Evolutionary conservation across 352 stramenopile genomes (phyloP).

Genomic region (Globisporangium radiosum): DNA sequence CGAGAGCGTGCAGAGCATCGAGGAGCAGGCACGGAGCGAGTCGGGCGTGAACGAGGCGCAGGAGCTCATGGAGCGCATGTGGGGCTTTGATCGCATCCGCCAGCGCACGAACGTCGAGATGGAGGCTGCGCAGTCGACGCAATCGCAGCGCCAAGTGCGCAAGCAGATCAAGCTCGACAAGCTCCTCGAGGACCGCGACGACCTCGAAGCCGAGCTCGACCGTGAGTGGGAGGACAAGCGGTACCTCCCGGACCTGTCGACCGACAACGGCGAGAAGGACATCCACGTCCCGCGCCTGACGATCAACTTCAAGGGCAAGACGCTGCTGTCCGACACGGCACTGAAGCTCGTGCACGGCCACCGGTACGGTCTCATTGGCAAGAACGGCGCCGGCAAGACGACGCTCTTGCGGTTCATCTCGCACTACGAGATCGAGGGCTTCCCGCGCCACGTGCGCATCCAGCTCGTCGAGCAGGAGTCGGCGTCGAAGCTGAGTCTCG

Average conservation of each 20-base stretch:
- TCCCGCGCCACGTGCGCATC: constrained; percentile 93
- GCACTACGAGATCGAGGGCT: constrained; percentile 94
- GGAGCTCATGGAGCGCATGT: constrained; percentile 76
- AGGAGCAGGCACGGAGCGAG: constrained; percentile 55
- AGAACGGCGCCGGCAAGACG: constrained; percentile 91
- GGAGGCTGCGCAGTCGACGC: constrained; percentile 63
- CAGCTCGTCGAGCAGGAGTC: constrained; percentile 95
- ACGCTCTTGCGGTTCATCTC: constrained; percentile 95
- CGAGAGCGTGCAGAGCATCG: constrained; percentile 59
- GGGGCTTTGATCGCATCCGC: constrained; percentile 83
- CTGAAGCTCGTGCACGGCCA: constrained; percentile 82
- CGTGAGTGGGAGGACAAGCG: constrained; percentile 75
- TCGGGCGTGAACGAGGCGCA: constrained; percentile 43
- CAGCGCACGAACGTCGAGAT: constrained; percentile 69
- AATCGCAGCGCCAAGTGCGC: constrained; percentile 73
- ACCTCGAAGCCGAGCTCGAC: constrained; percentile 56
- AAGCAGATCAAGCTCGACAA: constrained; percentile 72
- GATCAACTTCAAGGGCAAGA: constrained; percentile 90
- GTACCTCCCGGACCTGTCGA: constrained; percentile 64
- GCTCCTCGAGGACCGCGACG: constrained; percentile 48
- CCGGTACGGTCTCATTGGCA: constrained; percentile 92
- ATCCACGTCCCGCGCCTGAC: constrained; percentile 84
- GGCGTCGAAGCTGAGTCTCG: constrained; percentile 72
- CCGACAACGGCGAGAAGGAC: constrained; percentile 80
- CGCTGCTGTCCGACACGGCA: constrained; percentile 77